Base-by-base conservation (phyloP, 169 alveolate species). In the Plasmodium gonderi region DNA sequence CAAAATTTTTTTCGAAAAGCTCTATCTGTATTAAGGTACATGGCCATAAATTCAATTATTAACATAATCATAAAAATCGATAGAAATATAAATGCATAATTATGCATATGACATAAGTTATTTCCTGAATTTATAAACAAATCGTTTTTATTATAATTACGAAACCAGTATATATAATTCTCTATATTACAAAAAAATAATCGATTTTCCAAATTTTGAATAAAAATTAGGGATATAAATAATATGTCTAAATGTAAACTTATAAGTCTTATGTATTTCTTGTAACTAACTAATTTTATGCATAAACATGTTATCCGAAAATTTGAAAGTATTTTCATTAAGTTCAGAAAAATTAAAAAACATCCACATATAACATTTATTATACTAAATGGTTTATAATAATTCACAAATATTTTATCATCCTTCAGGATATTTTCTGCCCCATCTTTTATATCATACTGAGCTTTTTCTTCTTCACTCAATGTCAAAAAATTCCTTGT, bases 91-190 rank as follows among this genome's bases (percentile, higher is more conserved):
- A 74, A 49, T 11, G 87, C 78, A 76, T 54, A 85, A 17, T 75
- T 85, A 74, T 85, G 92, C 67, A 85, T 60, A 11, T 17, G 8
- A 42, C 92, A 85, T 85, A 85, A 75, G 12, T 85, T 85, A 74
- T 78, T 17, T 76, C 92, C 92, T 40, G 68, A 8, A 65, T 45
- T 54, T 26, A 54, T n/a, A 75, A 85, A 49, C 26, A 85, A 11
- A 85, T 51, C 44, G 4, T 8, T 60, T 20, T 64, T 65, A 83
- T 72, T 33, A 76, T 83, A 83, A 65, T 45, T 29, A 1, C 33
- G 29, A 74, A 85, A 85, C 92, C 92, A 85, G 79, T 75, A 75
- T 45, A 40, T 3, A 75, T 85, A 85, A 14, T 60, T 40, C 36
- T 74, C 67, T n/a, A 85, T 38, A 45, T 85, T 85, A 85, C 92